Conservation (phyloP, 2,329 filamentous ascomycete genomes). For the Fusarium aywerte region DNA sequence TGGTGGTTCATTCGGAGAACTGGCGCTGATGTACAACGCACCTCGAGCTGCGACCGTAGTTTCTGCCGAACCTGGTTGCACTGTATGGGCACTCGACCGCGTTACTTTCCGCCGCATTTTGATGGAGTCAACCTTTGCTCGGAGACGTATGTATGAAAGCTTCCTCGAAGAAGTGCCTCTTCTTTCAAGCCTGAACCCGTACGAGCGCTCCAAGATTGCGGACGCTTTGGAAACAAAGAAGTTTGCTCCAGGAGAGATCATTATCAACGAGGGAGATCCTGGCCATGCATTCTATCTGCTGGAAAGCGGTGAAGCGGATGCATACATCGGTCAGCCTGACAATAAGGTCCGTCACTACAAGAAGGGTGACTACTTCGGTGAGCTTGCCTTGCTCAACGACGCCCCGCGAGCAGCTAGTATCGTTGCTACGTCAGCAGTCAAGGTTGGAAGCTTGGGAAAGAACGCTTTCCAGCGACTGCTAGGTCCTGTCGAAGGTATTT, state of each 20-base stretch:
- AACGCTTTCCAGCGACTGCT: constrained; percentile 93
- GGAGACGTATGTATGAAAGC: constrained; percentile 94
- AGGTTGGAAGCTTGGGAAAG: constrained; percentile 91
- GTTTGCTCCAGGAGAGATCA: constrained; percentile 79
- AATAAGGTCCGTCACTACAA: constrained; percentile 81
- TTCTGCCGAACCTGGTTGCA: constrained; percentile 80
- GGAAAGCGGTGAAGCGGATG: constrained; percentile 87
- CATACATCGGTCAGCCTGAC: constrained; percentile 79
- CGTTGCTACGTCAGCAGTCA: constrained; percentile 84
- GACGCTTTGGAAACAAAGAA: constrained; percentile 94
- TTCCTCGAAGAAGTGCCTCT: constrained; percentile 95
- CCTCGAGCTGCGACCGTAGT: constrained; percentile 94
- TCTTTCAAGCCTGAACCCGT: constrained; percentile 82
- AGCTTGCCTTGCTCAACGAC: constrained; percentile 92
- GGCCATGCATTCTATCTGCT: constrained; percentile 93
- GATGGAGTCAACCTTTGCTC: constrained; percentile 97
- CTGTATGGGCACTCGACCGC: constrained; percentile 93
- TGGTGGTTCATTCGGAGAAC: constrained; percentile 94
- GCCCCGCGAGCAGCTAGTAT: constrained; percentile 92
- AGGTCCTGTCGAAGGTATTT: constrained; percentile 92
- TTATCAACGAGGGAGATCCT: constrained; percentile 91
- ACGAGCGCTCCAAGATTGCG: constrained; percentile 97
- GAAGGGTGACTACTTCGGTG: constrained; percentile 97
- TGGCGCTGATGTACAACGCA: constrained; percentile 98
- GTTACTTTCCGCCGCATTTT: constrained; percentile 97